These are phyloP conservation scores for Paracamarosporium sp. DNA, from an alignment of 2,329 filamentous ascomycete genomes.

Conservation along the genomic window DNA sequence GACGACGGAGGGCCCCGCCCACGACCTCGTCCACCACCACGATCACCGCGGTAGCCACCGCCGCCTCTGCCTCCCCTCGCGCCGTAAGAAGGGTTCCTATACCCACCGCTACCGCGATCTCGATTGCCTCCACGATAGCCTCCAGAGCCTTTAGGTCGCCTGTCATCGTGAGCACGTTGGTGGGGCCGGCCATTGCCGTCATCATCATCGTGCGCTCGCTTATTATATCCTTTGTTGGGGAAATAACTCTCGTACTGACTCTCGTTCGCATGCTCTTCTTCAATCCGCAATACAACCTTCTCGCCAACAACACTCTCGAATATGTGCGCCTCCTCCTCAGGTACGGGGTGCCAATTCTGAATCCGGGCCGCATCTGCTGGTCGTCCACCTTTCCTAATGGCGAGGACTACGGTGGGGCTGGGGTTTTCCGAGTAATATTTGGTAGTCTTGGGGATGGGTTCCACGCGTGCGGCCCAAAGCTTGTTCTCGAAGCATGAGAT, in stretches of 20 bases:
- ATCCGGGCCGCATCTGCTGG: constrained; percentile 84
- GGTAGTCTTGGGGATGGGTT: constrained; percentile 70
- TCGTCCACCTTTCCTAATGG: constrained; percentile 75
- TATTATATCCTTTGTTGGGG: constrained; percentile 62
- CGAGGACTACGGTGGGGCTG: constrained; percentile 81
- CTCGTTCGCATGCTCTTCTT: constrained; percentile 69
- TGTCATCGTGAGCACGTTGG: constrained; percentile 30
- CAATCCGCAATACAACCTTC: constrained; percentile 82
- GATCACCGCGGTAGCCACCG: constrained; percentile 51
- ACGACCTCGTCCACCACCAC: constrained; percentile 45
- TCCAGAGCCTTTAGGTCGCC: constrained; percentile 22
- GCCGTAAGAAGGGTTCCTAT: constrained; percentile 39
- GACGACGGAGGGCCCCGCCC: constrained; percentile 40
- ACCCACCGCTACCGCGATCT: constrained; percentile 36
- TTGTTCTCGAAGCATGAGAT: constrained; percentile 77
- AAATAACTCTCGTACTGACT: constrained; percentile 70
- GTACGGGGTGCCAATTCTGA: constrained; percentile 79
- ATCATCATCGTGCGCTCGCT: constrained; percentile 37
- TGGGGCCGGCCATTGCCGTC: constrained; percentile 56
- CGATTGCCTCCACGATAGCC: constrained; percentile 43
- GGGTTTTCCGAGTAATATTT: constrained; percentile 79
- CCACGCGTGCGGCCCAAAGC: constrained; percentile 85
- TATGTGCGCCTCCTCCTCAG: constrained; percentile 72
- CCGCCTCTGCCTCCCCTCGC: constrained; percentile 46
- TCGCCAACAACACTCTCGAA: constrained; percentile 88